phyloP scores from a whole-genome alignment of 202 grass and related monocot species.

The Setaria viridis region DNA sequence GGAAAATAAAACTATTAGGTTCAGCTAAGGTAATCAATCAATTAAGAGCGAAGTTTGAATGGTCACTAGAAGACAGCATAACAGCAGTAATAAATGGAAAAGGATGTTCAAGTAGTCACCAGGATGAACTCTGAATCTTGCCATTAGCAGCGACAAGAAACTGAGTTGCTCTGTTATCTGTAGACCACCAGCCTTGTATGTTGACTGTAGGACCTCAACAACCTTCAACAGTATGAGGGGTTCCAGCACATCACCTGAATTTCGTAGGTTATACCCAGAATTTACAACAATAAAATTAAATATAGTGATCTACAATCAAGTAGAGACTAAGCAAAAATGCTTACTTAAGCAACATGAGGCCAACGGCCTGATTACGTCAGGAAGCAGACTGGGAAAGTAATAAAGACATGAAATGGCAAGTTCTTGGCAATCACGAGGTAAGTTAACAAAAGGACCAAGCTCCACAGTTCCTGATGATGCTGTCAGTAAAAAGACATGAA shows the following conservation, averaged over 20 bases:
- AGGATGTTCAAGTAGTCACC: slow-evolving; percentile 56
- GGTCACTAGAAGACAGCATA: slow-evolving; percentile 6
- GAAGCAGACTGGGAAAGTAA: slow-evolving; percentile 75
- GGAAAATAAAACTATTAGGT: not conserved
- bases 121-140: slow-evolving; percentile 67
- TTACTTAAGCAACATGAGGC: slow-evolving; percentile 88
- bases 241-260: slow-evolving; percentile 80
- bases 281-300: slow-evolving; percentile 6
- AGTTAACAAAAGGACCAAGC: slow-evolving; percentile 70
- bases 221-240: slow-evolving; percentile 63
- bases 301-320: not conserved
- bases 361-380: slow-evolving; percentile 68
- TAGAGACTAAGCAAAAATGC: slow-evolving; percentile 27
- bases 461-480: slow-evolving; percentile 60
- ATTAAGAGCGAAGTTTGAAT: slow-evolving; percentile 24
- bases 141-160: slow-evolving; percentile 80
- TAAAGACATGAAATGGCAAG: slow-evolving; percentile 81
- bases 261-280: slow-evolving; percentile 39
- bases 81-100: slow-evolving; percentile 9
- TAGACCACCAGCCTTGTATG: slow-evolving; percentile 70
- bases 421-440: slow-evolving; percentile 71
- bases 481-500: slow-evolving; percentile 41
- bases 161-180: slow-evolving; percentile 73
- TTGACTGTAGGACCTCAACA: slow-evolving; percentile 73
- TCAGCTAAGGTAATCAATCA: slow-evolving; percentile 22